Percentiles rank a stretch among this genome's conserved stretches.
Evolutionary conservation across 345 rosid genomes (phyloP).

Genomic region (Abelmoschus esculentus): DNA sequence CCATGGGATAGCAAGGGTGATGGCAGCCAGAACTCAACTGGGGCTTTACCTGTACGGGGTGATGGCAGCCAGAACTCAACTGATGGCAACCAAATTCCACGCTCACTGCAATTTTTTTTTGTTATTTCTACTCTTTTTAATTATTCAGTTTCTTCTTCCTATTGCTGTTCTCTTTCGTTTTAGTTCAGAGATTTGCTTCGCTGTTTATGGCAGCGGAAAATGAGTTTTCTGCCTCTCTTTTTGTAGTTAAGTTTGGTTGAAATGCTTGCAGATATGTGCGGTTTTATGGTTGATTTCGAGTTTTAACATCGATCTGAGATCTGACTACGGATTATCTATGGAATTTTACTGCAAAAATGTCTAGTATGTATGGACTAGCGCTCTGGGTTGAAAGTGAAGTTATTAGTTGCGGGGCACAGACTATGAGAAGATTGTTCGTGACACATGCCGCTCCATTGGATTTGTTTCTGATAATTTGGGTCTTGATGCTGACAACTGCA

Average conservation of each 20-base stretch:
- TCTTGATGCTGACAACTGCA: conserved; percentile 53
- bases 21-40: too few relatives aligned
- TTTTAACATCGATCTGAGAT: conserved; percentile 10
- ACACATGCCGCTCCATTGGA: too few relatives aligned
- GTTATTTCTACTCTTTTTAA: too few relatives aligned
- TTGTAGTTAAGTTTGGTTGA: background rate
- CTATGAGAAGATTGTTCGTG: conserved; percentile 63
- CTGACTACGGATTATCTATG: background rate
- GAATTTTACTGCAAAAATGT: background rate
- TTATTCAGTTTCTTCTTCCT: background rate
- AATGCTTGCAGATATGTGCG: conserved; percentile 16
- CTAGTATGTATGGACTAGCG: background rate
- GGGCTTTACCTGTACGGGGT: too few relatives aligned
- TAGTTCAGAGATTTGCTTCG: background rate
- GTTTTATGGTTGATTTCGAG: background rate
- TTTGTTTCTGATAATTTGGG: too few relatives aligned
- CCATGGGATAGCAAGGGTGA: background rate
- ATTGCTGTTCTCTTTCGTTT: background rate
- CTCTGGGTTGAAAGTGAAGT: background rate
- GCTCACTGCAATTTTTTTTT: too few relatives aligned
- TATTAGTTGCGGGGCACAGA: conserved; percentile 40
- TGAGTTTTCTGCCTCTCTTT: background rate
- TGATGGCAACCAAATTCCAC: too few relatives aligned
- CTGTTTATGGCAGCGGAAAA: background rate
- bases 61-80: too few relatives aligned